Percentiles rank a stretch among this genome's conserved stretches.
Conservation (phyloP, 2,329 filamentous ascomycete species). For the Pseudogymnoascus sp. region DNA sequence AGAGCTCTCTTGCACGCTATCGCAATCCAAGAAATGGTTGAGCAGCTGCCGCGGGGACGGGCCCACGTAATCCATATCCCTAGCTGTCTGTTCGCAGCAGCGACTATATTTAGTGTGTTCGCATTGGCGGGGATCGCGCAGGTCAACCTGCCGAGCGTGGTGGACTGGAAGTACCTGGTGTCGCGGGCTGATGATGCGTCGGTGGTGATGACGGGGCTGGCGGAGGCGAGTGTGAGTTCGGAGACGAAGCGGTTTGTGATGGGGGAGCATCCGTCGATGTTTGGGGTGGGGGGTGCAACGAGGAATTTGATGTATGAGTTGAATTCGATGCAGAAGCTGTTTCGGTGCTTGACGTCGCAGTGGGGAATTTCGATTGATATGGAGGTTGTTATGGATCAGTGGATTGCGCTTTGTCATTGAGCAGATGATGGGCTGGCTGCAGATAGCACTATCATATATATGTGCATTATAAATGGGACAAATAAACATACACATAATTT, state of each 20-base stretch:
- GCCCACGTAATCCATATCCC: constrained; percentile 39
- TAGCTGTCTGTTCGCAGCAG: constrained; percentile 35
- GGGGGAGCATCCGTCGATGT: constrained; percentile 21
- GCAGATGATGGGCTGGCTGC: neutral
- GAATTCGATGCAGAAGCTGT: constrained; percentile 39
- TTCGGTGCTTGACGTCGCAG: constrained; percentile 35
- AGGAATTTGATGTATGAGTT: constrained; percentile 39
- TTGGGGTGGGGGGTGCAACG: constrained; percentile 21
- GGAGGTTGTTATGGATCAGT: constrained; percentile 35
- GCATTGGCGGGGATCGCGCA: constrained; percentile 31
- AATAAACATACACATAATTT: neutral
- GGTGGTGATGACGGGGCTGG: constrained; percentile 21
- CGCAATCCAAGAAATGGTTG: constrained; percentile 38
- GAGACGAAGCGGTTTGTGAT: constrained; percentile 33
- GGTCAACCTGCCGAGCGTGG: constrained; percentile 31
- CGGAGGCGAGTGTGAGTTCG: constrained; percentile 21
- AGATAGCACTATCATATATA: neutral
- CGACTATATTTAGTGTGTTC: constrained; percentile 35
- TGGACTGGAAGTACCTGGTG: constrained; percentile 35
- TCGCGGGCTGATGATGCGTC: constrained; percentile 21
- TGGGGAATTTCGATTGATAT: constrained; percentile 39
- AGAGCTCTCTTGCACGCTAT: constrained; percentile 35
- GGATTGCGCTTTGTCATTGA: constrained; percentile 36
- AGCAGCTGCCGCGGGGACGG: constrained; percentile 35
- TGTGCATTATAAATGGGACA: neutral